phyloP scores from a whole-genome alignment of 129 eudicot species.

The Flaveria bidentis region DNA sequence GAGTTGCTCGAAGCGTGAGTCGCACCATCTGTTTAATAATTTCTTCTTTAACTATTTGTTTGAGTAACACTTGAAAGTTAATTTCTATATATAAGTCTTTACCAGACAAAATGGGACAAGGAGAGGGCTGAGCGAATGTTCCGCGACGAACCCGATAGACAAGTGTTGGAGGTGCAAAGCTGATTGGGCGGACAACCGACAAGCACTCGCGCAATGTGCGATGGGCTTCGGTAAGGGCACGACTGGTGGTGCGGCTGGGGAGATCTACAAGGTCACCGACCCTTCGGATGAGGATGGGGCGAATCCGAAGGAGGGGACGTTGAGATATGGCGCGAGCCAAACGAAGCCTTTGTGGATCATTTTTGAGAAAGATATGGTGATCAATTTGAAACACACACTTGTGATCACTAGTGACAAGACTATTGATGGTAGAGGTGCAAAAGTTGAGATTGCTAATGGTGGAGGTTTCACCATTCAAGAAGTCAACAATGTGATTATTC shows the following conservation, averaged over 20 bases:
- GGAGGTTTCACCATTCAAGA: slow-evolving; percentile 55
- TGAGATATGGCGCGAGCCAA: slow-evolving; percentile 64
- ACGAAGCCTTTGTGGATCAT: slow-evolving; percentile 68
- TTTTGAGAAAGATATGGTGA: slow-evolving; percentile 52
- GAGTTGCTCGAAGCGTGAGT: slow-evolving; percentile 39
- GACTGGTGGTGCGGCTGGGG: slow-evolving; percentile 62
- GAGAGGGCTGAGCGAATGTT: slow-evolving; percentile 47
- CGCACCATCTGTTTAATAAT: neutral
- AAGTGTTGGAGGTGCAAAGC: slow-evolving; percentile 65
- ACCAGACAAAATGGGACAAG: slow-evolving; percentile 31
- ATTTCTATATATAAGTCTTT: slow-evolving; percentile 6
- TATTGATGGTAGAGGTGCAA: slow-evolving; percentile 70
- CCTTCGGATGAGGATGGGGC: slow-evolving; percentile 44
- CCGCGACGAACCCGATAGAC: slow-evolving; percentile 58
- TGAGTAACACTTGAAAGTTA: too few relatives aligned
- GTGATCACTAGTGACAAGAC: slow-evolving; percentile 56
- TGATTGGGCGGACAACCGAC: slow-evolving; percentile 54
- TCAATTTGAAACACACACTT: slow-evolving; percentile 51
- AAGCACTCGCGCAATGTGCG: slow-evolving; percentile 60
- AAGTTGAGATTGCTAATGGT: slow-evolving; percentile 63
- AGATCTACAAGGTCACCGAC: slow-evolving; percentile 56
- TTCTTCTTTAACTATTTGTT: neutral
- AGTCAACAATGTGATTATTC: slow-evolving; percentile 60
- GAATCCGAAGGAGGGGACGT: slow-evolving; percentile 62
- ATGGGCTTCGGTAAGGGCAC: slow-evolving; percentile 51